Evolutionary conservation across 2,329 filamentous ascomycete genomes (phyloP), one percentile per base, ranked within the genome.

Genomic region (Trichoderma citrinoviride): DNA sequence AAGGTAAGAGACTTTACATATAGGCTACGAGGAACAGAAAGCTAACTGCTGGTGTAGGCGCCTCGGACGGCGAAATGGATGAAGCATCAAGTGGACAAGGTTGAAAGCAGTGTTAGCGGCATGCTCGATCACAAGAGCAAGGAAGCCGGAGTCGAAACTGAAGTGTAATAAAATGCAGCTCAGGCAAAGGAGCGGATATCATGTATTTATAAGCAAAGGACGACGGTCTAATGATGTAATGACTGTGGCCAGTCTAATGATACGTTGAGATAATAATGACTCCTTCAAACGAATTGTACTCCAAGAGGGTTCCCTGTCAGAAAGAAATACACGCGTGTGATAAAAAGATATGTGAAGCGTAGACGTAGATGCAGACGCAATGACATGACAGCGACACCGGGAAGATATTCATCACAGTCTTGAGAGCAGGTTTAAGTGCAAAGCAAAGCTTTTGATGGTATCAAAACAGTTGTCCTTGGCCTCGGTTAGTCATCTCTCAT

Each of bases 101-200:
- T 88, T 65, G 85, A 86, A 71, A 83, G 86, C 44, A 85, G 86
- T 63, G 81, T 86, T 10, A 80, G 82, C 66, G 77, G 81, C 29
- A 78, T 83, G 4, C 86, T 90, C 68, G 80, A 86, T 56, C 86
- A 90, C 72, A 77, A 81, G 60, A 83, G 86, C 19, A 84, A 86
- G 70, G 81, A 83, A 37, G 74, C 76, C 10, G 87, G 85, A 0
- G 80, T 91, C 69, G 89, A 91, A 80, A 91, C 87, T 19, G 89
- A 92, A 76, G 87, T 88, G 44, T 91, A 75, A 80, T 91, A 75
- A 79, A 33, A 37, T 19, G 33, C 27, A 21, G 19, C 15, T 10
- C 19, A 23, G 19, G 43, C 10, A 25, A 61, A 52, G 37, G 17
- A 41, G 40, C 5, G 62, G 55, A 58, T 41, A 53, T 52, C 40